Evolutionary conservation across 345 rosid genomes (phyloP), one percentile per base, ranked within the genome.

Genomic region (Lenwebbia sp.): DNA sequence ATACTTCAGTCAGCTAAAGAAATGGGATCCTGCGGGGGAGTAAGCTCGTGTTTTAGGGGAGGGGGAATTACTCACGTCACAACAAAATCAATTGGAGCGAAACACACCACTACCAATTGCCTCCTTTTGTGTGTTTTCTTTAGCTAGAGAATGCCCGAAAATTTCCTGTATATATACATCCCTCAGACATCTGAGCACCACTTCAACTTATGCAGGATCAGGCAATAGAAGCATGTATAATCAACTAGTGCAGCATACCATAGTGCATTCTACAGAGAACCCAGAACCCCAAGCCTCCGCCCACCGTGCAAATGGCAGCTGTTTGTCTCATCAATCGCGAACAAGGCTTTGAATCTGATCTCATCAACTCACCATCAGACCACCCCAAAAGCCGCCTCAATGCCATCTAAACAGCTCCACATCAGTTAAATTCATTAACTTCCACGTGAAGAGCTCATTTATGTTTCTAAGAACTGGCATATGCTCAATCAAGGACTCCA

Each of bases 271-370:
- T 91, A 85, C 96, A 95, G 56, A 96, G 96, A 88, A 96, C 89
- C 99, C 98, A 96, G 91, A 96, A 96, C 14, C 94, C 96, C 22
- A 96, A 87, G 51, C 93, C 98, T 87, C 99, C 98, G 33, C 96
- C 98, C 85, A 94, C 94, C 0, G 93, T 84, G 87, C 90, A 96
- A 88, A 94, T 88, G 47, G 92, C 95, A 54, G 98, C 96, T 1
- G 98, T 95, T 54, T 96, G 98, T 91, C 93, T 92, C 96, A 91
- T 93, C 47, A 95, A 81, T 88, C 93, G 93, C 23, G 96, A 92
- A 90, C 98, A 96, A 82, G 98, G 98, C 84, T 95, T 96, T 30
- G 92, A 89, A 88, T 95, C 98, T 21, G 98, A 90, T 84, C 96
- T 92, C 98, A 95, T 96, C 56, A 96, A 65, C 86, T 95, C 95